Base-by-base conservation (phyloP, 2,329 filamentous ascomycete species). In the Aspergillus felis region DNA sequence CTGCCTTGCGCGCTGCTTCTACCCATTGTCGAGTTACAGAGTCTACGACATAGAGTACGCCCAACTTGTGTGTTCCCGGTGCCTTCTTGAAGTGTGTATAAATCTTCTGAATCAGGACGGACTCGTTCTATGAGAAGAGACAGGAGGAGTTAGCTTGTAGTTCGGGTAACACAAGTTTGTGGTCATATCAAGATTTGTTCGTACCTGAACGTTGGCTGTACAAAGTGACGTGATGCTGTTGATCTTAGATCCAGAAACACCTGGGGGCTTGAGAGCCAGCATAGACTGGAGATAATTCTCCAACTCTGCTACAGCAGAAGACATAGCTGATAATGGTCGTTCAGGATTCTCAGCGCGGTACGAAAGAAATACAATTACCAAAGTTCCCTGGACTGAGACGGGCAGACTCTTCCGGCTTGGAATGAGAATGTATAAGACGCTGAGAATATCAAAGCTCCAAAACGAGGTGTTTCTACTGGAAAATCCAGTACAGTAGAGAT, bases 1-100 rank as follows among this genome's bases (percentile, higher is more conserved):
- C 90, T 66, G 89, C 84, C 71, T 87, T 85, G 79, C 92, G 94
- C 71, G 94, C 93, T 78, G 92, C 90, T 76, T 97, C 93, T 81
- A 96, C 87, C 93, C 94, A 99, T 81, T 95, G 93, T 79, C 94
- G 91, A 76, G 92, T 93, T 85, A 99, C 92, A 82, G 93, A 96
- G 84, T 99, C 94, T 92, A 99, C 91, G 80, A 97, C 92, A 87
- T 99, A 99, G 80, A 99, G 88, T 73, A 97, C 92, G 79, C 94
- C 94, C 77, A 99, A 85, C 80, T 99, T 99, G 85, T 99, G 93
- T 74, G 92, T 96, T 74, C 87, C 87, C 59, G 91, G 91, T 66
- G 92, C 88, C 78, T 94, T 96, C 78, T 95, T 96, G 84, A 97
- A 95, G 72, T 97, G 92, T 65, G 92, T 95, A 79, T 90, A 96